Base-by-base conservation (phyloP, 2,329 filamentous ascomycete species). In the Aspergillus unguis region DNA sequence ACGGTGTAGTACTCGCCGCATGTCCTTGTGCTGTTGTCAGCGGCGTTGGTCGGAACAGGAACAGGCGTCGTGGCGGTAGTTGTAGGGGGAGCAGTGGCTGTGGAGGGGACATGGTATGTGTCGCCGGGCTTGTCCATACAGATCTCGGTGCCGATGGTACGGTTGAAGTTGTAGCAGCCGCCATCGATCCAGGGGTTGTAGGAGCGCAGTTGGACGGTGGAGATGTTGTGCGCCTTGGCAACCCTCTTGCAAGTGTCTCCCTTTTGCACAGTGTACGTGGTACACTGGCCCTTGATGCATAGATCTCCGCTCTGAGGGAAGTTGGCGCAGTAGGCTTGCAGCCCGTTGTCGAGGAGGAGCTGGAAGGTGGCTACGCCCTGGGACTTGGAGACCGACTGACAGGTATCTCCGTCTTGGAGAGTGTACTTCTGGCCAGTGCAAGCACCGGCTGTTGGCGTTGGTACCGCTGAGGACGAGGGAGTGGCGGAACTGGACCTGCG, bases 231-330 rank as follows among this genome's bases (percentile, higher is more conserved):
- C 6, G 27, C 38, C 17, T 32, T 43, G 11, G 47, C 40, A 26
- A 58, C 42, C 31, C 42, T 48, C 8, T 45, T 42, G 38, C 50
- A 58, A 5, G 47, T 56, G 36, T 58, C 53, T 4, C 50, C 50
- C 5, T 28, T n/a, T 3, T 44, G 23, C 5, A 56, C 50, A 4
- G 44, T 42, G 29, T 56, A 45, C 3, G 35, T 35, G 2, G 36
- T 40, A 29, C 48, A 55, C 4, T 26, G 6, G 27, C 44, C 44
- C 10, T 44, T 33, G 2, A 55, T 41, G 25, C 48, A 55, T 2
- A 55, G 48, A n/a, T 47, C 33, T 4, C 37, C 44, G 2, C 5
- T 5, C 10, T n/a, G 40, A 5, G 43, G 52, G 26, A 48, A 51
- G 37, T 51, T 48, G 9, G 23, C n/a, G 27, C 48, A 55, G 43